Evolutionary conservation across 2,329 filamentous ascomycete genomes (phyloP).

Genomic region (Blumeria graminis): DNA sequence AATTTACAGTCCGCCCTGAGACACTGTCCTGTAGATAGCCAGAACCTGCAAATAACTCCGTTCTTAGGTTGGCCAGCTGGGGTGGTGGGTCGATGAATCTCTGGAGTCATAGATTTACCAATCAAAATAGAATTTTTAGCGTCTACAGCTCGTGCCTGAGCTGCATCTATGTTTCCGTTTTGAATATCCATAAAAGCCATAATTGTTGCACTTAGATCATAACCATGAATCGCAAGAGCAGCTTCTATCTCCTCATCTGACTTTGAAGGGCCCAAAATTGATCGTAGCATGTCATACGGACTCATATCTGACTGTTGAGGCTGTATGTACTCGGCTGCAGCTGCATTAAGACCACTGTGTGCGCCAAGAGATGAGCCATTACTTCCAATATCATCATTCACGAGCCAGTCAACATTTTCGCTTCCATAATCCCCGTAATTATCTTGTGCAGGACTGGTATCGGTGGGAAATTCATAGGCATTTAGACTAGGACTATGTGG

Average conservation of each 20-base stretch:
- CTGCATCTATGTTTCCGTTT: slow-evolving; percentile 23
- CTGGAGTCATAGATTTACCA: slow-evolving; percentile 68
- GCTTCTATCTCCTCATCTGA: slow-evolving; percentile 86
- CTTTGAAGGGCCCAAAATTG: slow-evolving; percentile 69
- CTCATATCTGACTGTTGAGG: slow-evolving; percentile 68
- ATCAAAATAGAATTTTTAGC: slow-evolving; percentile 47
- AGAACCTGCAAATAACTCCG: slow-evolving; percentile 90
- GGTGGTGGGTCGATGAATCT: slow-evolving; percentile 46
- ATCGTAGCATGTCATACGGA: slow-evolving; percentile 90
- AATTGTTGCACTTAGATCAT: slow-evolving; percentile 82
- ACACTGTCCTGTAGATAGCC: slow-evolving; percentile 84
- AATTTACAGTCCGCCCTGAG: slow-evolving; percentile 89
- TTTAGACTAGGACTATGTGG: slow-evolving; percentile 86
- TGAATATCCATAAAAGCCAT: slow-evolving; percentile 64
- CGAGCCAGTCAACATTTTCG: slow-evolving; percentile 92
- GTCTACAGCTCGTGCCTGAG: slow-evolving; percentile 25
- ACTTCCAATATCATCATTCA: slow-evolving; percentile 62
- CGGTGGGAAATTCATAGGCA: slow-evolving; percentile 79
- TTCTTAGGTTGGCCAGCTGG: slow-evolving; percentile 57
- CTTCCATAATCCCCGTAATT: slow-evolving; percentile 77
- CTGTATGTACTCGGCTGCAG: slow-evolving; percentile 55
- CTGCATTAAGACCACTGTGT: slow-evolving; percentile 49
- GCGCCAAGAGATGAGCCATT: slow-evolving; percentile 51
- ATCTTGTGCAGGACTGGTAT: slow-evolving; percentile 57
- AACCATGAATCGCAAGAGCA: slow-evolving; percentile 71